phyloP scores from a whole-genome alignment of 345 rosid genomes.

The Camelina neglecta region DNA sequence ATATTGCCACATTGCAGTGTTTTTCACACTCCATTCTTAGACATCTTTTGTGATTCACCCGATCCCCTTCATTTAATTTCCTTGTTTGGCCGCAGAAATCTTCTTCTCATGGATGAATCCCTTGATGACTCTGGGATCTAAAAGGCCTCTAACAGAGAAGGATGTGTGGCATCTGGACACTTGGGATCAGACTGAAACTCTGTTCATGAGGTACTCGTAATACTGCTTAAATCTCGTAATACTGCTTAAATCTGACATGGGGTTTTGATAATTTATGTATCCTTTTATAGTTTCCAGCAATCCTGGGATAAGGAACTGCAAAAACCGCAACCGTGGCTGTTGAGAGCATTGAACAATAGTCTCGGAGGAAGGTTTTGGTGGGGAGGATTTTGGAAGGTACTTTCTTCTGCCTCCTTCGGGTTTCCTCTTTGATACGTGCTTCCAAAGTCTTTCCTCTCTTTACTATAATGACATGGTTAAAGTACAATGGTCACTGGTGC shows the following conservation, averaged over 20 bases:
- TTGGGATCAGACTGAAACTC: slow-evolving; percentile 94
- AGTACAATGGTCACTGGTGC: slow-evolving; percentile 20
- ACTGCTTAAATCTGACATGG: slow-evolving; percentile 14
- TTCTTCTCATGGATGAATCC: slow-evolving; percentile 91
- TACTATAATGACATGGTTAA: slow-evolving; percentile 7
- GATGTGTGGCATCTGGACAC: slow-evolving; percentile 93
- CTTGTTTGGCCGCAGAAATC: slow-evolving; percentile 47
- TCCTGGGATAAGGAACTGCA: slow-evolving; percentile 89
- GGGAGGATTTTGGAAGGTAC: slow-evolving; percentile 99
- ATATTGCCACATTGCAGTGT: not conserved
- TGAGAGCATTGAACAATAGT: slow-evolving; percentile 77
- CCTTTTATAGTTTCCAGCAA: slow-evolving; percentile 72
- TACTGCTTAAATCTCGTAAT: slow-evolving; percentile 14
- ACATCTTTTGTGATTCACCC: not conserved
- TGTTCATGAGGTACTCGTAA: slow-evolving; percentile 58
- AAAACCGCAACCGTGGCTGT: slow-evolving; percentile 82
- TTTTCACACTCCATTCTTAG: slow-evolving; percentile 16
- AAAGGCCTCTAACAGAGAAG: slow-evolving; percentile 86
- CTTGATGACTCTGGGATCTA: slow-evolving; percentile 83
- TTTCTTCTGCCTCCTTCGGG: slow-evolving; percentile 12
- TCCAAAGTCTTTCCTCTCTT: slow-evolving; percentile 21
- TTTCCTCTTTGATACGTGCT: slow-evolving; percentile 9
- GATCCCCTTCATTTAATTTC: not conserved
- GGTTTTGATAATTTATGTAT: slow-evolving; percentile 35
- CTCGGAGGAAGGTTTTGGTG: slow-evolving; percentile 99